Percentiles rank a stretch among this genome's conserved stretches.
phyloP scores from a whole-genome alignment of 75 land plant genomes.

The Adiantum capillusveneris region DNA sequence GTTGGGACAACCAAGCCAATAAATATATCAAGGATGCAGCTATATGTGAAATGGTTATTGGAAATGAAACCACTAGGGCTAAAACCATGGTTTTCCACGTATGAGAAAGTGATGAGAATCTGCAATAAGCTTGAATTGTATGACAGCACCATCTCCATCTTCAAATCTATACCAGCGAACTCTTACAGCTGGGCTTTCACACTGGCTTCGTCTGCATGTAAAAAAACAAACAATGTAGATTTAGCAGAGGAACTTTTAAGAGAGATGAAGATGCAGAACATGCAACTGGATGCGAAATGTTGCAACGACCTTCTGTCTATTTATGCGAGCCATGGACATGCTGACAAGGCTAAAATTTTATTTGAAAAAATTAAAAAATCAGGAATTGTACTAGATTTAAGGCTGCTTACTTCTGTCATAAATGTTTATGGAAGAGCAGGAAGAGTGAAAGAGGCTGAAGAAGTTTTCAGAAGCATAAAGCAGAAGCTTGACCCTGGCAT shows the following conservation, averaged over 20 bases:
- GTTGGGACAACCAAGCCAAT: not conserved
- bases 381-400: not conserved
- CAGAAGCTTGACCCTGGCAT: not conserved
- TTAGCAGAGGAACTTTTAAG: not conserved
- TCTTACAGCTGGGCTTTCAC: not conserved
- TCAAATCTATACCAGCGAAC: not conserved
- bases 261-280: not conserved
- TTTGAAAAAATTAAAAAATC: not conserved
- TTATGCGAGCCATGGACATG: not conserved
- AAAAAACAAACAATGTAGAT: not conserved
- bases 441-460: not conserved
- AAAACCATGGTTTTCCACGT: not conserved
- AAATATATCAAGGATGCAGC: not conserved
- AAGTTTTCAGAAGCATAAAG: not conserved
- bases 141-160: not conserved
- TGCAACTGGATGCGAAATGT: not conserved
- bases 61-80: not conserved
- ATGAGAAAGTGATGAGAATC: not conserved
- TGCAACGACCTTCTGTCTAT: not conserved
- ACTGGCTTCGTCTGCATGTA: not conserved
- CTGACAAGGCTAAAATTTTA: not conserved
- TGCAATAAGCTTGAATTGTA: constrained; percentile 1
- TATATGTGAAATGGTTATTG: not conserved
- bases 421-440: not conserved
- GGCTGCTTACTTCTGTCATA: not conserved